Percentiles rank a stretch among this genome's conserved stretches.
Conservation (phyloP, 78 protist species). For the Dictyostelium purpureum region DNA sequence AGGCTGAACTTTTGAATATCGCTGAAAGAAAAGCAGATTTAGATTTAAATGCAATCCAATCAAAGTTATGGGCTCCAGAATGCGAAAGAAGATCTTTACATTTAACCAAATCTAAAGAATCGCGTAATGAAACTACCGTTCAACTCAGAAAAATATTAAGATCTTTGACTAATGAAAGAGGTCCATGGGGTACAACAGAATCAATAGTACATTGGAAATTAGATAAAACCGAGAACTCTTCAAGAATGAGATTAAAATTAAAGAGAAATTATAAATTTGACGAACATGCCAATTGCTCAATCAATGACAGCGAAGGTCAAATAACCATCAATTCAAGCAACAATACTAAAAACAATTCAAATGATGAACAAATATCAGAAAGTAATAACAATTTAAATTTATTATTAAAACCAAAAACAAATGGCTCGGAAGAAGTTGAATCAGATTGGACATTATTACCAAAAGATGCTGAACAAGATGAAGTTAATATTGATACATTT, state of each 20-base stretch:
- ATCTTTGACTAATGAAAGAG: conserved; percentile 59
- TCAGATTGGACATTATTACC: conserved; percentile 47
- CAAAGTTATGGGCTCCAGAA: conserved; percentile 3
- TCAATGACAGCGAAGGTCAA: conserved; percentile 3
- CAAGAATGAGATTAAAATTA: conserved; percentile 69
- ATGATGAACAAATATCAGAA: background rate
- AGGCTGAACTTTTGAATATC: conserved; percentile 22
- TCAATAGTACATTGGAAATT: conserved; percentile 64
- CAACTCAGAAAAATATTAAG: conserved; percentile 38
- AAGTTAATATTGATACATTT: background rate
- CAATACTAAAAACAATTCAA: background rate
- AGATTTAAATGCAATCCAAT: conserved; percentile 20
- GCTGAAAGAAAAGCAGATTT: conserved; percentile 51
- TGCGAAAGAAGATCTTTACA: conserved; percentile 13
- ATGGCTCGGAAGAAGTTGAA: conserved; percentile 5
- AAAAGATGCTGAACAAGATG: background rate
- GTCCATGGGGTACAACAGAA: conserved; percentile 75
- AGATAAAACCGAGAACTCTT: conserved; percentile 76
- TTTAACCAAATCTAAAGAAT: background rate
- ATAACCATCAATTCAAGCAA: background rate
- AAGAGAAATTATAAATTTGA: conserved; percentile 82
- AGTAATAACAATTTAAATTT: background rate
- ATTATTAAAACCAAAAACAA: background rate
- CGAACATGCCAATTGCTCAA: conserved; percentile 72
- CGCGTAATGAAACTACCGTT: background rate